Conservation (phyloP, 2,329 filamentous ascomycete species). For the Neonectria faginata region DNA sequence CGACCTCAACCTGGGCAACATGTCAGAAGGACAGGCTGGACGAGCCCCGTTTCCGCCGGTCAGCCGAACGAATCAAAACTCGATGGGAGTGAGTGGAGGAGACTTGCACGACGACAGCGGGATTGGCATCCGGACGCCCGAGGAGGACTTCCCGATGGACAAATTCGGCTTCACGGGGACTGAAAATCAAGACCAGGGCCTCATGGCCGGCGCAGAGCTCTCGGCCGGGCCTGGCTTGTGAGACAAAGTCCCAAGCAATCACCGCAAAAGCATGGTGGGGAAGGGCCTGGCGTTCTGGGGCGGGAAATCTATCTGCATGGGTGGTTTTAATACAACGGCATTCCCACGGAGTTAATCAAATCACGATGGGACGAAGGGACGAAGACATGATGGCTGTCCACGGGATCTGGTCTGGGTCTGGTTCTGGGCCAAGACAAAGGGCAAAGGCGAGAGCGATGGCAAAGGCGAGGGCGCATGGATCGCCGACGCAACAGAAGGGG, state of each 20-base stretch:
- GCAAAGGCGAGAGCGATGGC: constrained; percentile 2
- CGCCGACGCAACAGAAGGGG: constrained; percentile 9
- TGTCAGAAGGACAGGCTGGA: constrained; percentile 61
- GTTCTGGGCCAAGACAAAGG: constrained; percentile 19
- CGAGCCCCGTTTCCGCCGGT: constrained; percentile 63
- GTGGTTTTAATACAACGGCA: constrained; percentile 42
- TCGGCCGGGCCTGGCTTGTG: constrained; percentile 36
- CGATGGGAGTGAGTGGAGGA: constrained; percentile 52
- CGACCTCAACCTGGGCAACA: constrained; percentile 58
- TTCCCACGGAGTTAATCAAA: constrained; percentile 42
- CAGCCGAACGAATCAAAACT: constrained; percentile 57
- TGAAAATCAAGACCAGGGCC: constrained; percentile 51
- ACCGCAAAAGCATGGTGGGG: constrained; percentile 10
- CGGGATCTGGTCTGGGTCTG: constrained; percentile 23
- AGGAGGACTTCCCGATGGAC: constrained; percentile 72
- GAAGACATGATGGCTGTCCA: constrained; percentile 47
- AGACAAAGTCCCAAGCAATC: constrained; percentile 17
- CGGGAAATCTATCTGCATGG: constrained; percentile 39
- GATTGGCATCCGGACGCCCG: constrained; percentile 76
- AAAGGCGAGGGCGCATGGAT: constrained; percentile 11
- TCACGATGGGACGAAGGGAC: constrained; percentile 49
- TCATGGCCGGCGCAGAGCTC: constrained; percentile 50
- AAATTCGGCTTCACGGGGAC: constrained; percentile 64
- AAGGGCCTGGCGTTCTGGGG: constrained; percentile 41
- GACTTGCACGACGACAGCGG: constrained; percentile 77